Evolutionary conservation across 495 filamentous ascomycete genomes (phyloP).

Genomic region (Aspergillus mulundensis): DNA sequence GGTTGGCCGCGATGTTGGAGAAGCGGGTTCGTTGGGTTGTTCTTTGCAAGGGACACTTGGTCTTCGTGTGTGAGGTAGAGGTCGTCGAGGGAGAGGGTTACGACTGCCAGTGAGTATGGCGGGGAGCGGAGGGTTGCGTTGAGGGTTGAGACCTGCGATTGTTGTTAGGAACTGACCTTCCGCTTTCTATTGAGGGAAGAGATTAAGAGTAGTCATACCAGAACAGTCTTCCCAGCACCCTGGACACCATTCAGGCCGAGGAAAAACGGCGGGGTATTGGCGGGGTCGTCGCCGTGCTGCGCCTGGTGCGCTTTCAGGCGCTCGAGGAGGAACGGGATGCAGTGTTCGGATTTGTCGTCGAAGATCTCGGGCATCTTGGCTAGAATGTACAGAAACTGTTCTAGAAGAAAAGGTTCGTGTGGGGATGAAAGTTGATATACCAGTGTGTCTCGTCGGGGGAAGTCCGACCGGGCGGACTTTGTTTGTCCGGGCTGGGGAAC

Average conservation of each 20-base stretch:
- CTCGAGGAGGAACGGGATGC: conserved; percentile 78
- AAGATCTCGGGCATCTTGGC: conserved; percentile 51
- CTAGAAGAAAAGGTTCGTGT: not conserved
- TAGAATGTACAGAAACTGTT: not conserved
- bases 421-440: conserved; percentile 3
- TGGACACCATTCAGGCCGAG: conserved; percentile 66
- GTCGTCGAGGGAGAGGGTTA: conserved; percentile 86
- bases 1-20: conserved; percentile 82
- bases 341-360: conserved; percentile 84
- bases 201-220: conserved; percentile 45
- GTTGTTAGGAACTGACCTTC: too few relatives aligned
- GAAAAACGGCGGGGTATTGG: conserved; percentile 53
- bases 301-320: conserved; percentile 52
- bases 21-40: conserved; percentile 66
- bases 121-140: conserved; percentile 60
- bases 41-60: conserved; percentile 60
- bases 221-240: conserved; percentile 86
- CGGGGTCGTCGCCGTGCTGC: conserved; percentile 27
- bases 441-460: not conserved
- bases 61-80: conserved; percentile 74
- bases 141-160: conserved; percentile 57
- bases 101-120: conserved; percentile 63
- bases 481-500: not conserved
- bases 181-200: too few relatives aligned
- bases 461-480: not conserved